These are phyloP conservation scores for Musa itinerans DNA, from an alignment of 176 grass and related monocot genomes.

Conservation along the genomic window DNA sequence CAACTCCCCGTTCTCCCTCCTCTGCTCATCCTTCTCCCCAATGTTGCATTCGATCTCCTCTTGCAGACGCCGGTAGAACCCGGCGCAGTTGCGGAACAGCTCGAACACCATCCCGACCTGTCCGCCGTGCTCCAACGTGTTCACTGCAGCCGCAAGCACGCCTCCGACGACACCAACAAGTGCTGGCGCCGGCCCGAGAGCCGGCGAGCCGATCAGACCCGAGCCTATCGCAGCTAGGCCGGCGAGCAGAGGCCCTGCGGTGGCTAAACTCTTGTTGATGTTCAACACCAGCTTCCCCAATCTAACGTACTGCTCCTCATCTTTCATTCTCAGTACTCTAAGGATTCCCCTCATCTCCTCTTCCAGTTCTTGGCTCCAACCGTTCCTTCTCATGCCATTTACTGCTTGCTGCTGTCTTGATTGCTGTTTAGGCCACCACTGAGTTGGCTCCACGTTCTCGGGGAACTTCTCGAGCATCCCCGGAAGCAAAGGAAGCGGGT, in stretches of 20 bases:
- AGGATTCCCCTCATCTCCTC: conserved; percentile 25
- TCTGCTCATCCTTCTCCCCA: conserved; percentile 7
- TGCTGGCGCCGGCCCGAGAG: conserved; percentile 11
- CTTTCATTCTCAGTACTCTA: conserved; percentile 25
- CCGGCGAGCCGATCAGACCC: conserved; percentile 3
- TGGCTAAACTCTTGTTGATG: conserved; percentile 21
- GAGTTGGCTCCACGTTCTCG: conserved; percentile 24
- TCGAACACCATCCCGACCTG: conserved; percentile 37
- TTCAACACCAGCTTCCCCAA: conserved; percentile 8
- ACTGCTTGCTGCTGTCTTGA: not conserved
- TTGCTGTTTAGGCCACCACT: conserved; percentile 30
- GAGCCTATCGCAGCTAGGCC: conserved; percentile 17
- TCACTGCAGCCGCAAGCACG: conserved; percentile 11
- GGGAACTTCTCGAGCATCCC: conserved; percentile 41
- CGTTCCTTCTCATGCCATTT: not conserved
- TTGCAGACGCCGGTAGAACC: conserved; percentile 15
- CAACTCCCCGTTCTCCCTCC: conserved; percentile 33
- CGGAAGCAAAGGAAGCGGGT: conserved; percentile 26
- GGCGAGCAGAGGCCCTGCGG: conserved; percentile 14
- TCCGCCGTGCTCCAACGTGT: conserved; percentile 31
- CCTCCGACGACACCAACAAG: conserved; percentile 21
- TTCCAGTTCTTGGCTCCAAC: conserved; percentile 30
- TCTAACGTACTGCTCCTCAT: conserved; percentile 13
- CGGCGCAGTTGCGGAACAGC: conserved; percentile 28
- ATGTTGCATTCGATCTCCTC: conserved; percentile 31